A percentile compares a stretch with the other conserved stretches of the same genome.
phyloP scores from a whole-genome alignment of 2,329 filamentous ascomycete genomes.

The Beauveria asiatica region DNA sequence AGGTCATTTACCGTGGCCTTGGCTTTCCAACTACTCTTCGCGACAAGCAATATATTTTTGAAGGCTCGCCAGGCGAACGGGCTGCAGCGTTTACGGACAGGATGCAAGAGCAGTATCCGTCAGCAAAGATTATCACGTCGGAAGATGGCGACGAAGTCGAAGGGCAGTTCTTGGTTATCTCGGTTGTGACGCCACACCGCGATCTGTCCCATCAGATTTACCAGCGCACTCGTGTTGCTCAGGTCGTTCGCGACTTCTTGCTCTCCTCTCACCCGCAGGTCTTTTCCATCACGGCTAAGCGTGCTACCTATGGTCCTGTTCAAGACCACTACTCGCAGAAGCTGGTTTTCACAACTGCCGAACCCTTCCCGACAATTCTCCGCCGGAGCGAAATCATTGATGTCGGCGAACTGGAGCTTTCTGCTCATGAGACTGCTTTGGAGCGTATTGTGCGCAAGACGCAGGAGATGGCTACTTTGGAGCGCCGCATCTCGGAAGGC shows the following conservation, averaged over 20 bases:
- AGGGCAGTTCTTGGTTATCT: constrained; percentile 83
- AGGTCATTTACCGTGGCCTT: constrained; percentile 79
- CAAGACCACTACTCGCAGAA: constrained; percentile 76
- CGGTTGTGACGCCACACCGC: constrained; percentile 70
- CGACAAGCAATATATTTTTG: constrained; percentile 89
- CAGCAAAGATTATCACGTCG: constrained; percentile 68
- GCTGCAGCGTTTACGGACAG: constrained; percentile 78
- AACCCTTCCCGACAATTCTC: constrained; percentile 85
- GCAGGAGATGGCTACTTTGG: constrained; percentile 67
- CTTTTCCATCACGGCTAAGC: constrained; percentile 69
- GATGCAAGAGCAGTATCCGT: constrained; percentile 83
- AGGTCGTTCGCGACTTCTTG: constrained; percentile 78
- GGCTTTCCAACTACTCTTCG: constrained; percentile 74
- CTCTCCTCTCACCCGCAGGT: constrained; percentile 67
- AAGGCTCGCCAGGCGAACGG: constrained; percentile 69
- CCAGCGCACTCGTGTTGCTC: constrained; percentile 76
- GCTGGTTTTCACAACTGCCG: constrained; percentile 71
- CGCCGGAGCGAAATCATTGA: constrained; percentile 77
- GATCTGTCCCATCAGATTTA: constrained; percentile 77
- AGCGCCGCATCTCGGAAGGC: constrained; percentile 64
- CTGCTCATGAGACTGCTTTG: constrained; percentile 76
- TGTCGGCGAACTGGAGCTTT: constrained; percentile 56
- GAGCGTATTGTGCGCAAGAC: constrained; percentile 89
- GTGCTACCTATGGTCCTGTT: constrained; percentile 60
- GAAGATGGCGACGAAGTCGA: constrained; percentile 70